phyloP scores from a whole-genome alignment of 208 protist species.

The Trichomonas tenax region DNA sequence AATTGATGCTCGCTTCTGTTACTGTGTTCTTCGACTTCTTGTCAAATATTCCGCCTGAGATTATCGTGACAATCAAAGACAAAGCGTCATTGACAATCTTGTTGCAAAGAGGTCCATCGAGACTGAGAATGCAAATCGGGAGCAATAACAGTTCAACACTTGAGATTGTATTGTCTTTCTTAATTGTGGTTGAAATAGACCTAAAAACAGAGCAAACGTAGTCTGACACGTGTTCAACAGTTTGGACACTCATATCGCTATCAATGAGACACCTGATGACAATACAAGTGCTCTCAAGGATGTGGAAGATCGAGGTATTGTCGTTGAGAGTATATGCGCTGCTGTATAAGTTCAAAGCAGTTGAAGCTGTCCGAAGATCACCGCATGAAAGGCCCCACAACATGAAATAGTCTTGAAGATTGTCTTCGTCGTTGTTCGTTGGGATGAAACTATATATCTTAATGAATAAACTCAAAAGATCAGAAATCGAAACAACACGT shows the following conservation, averaged over 20 bases:
- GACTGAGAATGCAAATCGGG: neutral
- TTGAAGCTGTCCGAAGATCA: neutral
- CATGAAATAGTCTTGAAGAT: neutral
- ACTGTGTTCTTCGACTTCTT: neutral
- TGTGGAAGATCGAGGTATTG: neutral
- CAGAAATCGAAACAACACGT: neutral
- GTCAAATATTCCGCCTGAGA: neutral
- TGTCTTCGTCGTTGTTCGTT: neutral
- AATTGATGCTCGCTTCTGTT: neutral
- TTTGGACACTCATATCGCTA: neutral
- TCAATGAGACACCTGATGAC: neutral
- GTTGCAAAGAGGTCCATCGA: neutral
- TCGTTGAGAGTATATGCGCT: neutral
- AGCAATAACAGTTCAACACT: neutral
- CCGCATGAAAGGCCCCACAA: neutral
- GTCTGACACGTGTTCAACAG: neutral
- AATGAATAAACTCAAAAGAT: neutral
- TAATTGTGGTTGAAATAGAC: neutral
- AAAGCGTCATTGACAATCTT: neutral
- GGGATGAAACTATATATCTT: neutral
- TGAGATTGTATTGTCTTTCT: neutral
- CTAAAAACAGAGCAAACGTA: neutral
- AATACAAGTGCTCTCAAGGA: neutral
- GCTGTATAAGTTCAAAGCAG: neutral
- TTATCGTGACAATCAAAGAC: neutral